Conservation (phyloP, 208 protist species). For the Vickermania ingenoplastis region DNA sequence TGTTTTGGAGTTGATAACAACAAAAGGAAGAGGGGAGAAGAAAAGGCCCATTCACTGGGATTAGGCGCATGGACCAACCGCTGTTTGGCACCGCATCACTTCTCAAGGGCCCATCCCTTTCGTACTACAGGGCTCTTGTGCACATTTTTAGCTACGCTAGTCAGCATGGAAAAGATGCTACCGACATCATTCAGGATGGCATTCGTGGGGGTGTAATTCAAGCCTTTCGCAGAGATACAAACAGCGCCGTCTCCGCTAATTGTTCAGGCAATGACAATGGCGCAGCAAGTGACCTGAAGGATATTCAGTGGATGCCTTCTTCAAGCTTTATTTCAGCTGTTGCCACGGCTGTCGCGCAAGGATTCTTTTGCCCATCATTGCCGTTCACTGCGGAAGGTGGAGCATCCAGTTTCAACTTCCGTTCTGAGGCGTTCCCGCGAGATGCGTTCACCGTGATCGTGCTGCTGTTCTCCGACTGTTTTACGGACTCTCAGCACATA, state of each 20-base stretch:
- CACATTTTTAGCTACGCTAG: conserved; percentile 53
- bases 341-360: conserved; percentile 30
- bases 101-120: too few species aligned
- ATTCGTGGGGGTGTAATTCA: conserved; percentile 50
- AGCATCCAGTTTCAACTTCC: conserved; percentile 4
- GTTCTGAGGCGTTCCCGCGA: conserved; percentile 30
- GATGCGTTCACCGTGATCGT: conserved; percentile 44
- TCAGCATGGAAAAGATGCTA: conserved; percentile 20
- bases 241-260: conserved; percentile 9
- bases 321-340: conserved; percentile 36
- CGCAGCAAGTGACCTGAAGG: too few species aligned
- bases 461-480: conserved; percentile 71
- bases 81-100: too few species aligned
- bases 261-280: too few species aligned
- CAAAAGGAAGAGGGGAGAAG: too few species aligned
- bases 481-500: conserved; percentile 13
- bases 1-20: too few species aligned
- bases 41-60: too few species aligned
- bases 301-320: conserved; percentile 38
- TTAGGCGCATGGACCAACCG: too few species aligned
- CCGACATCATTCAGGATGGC: conserved; percentile 40
- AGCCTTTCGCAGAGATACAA: conserved; percentile 23
- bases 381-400: conserved; percentile 24
- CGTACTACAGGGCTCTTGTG: conserved; percentile 47
- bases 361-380: conserved; percentile 53